phyloP scores from a whole-genome alignment of 1,139 yeast genomes.

The Petasospora fabianii region DNA sequence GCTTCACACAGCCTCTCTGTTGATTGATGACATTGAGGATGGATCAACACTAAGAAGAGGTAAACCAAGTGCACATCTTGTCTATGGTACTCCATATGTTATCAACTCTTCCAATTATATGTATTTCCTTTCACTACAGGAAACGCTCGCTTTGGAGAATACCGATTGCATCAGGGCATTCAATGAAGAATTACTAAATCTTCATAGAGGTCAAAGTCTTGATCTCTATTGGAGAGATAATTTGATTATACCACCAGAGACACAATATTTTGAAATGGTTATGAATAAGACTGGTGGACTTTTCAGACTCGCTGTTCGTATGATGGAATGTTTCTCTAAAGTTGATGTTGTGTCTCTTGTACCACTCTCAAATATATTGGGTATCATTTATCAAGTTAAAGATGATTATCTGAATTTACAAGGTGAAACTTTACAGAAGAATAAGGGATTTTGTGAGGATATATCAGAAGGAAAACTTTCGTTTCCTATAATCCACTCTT shows the following conservation, averaged over 20 bases:
- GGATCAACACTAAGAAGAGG: conserved; percentile 69
- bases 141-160: conserved; percentile 36
- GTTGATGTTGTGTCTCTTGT: conserved; percentile 32
- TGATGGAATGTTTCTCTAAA: conserved; percentile 44
- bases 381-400: conserved; percentile 75
- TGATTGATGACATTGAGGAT: conserved; percentile 89
- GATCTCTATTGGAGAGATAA: conserved; percentile 87
- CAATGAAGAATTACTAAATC: conserved; percentile 67
- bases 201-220: conserved; percentile 86
- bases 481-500: conserved; percentile 73
- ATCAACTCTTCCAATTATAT: conserved; percentile 80
- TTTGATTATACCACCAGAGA: conserved; percentile 57
- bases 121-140: conserved; percentile 67
- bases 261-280: conserved; percentile 75
- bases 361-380: conserved; percentile 72
- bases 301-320: conserved; percentile 65
- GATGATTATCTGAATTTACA: conserved; percentile 75
- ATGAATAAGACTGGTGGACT: conserved; percentile 87
- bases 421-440: conserved; percentile 47
- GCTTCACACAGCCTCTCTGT: conserved; percentile 61
- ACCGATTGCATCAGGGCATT: conserved; percentile 38
- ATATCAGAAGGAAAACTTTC: conserved; percentile 86
- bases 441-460: conserved; percentile 86
- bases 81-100: conserved; percentile 74
- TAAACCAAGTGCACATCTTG: conserved; percentile 67